Evolutionary conservation across 495 filamentous ascomycete genomes (phyloP), one percentile per base, ranked within the genome.

Genomic region (Penicillium desertorum): DNA sequence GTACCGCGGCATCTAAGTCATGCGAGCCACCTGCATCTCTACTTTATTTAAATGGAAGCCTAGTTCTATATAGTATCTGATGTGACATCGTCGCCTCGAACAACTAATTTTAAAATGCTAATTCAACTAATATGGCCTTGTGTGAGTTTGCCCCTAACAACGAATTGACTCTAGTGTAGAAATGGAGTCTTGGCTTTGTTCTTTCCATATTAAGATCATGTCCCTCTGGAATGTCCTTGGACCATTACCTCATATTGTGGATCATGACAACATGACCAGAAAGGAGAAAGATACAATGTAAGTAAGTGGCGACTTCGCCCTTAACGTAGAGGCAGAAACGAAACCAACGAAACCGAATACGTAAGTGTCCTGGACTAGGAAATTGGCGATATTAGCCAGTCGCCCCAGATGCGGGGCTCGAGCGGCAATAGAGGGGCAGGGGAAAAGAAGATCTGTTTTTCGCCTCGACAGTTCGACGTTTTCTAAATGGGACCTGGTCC

Each of bases 331-430:
- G 6, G 29, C 14, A 12, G 8, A 20, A 32, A 25, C 11, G 27
- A 36, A 19, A 12, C 32, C 23, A 32, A 25, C 11, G 27, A 36
- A 19, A 12, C 32, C 23, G 19, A 36, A 36, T 46, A 55, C 52
- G 52, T 55, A 55, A 55, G 32, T 47, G 42, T 36, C 41, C 17
- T 25, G 12, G 17, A 17, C 7, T 17, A 39, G n/a, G 36, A 39
- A 39, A 8, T 22, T 45, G 19, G 41, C 11, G 44, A 45, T 36
- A 34, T 47, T 45, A 55, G 32, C 53, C 44, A 45, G 27, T 36
- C 51, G 6, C 12, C 12, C n/a, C 4, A 46, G 45, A 17, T 56
- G 45, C 46, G 46, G 55, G 55, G 55, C 55, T 51, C 12, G 25
- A 44, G 46, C 55, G 36, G 37, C 27, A 19, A 34, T 14, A 49